phyloP scores from a whole-genome alignment of 768 basidiomycete genomes.

The Boletus patriciae region DNA sequence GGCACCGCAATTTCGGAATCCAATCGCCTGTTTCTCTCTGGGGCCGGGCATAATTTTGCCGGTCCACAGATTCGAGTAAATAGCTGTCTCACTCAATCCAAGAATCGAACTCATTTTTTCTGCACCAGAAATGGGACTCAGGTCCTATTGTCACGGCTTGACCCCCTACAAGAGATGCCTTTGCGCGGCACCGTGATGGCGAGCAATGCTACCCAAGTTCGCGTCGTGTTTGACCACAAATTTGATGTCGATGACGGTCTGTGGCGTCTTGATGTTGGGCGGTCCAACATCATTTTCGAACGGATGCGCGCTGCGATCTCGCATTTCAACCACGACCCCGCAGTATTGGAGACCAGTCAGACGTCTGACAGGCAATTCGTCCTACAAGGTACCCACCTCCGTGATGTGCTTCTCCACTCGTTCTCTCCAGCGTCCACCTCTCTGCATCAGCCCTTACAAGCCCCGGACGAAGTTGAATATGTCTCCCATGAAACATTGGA shows the following conservation, averaged over 20 bases:
- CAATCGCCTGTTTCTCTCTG: conserved; percentile 62
- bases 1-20: conserved; percentile 60
- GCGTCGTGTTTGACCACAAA: conserved; percentile 54
- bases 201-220: conserved; percentile 50
- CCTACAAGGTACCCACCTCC: conserved; percentile 67
- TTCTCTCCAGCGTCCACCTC: conserved; percentile 40
- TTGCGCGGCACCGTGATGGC: conserved; percentile 57
- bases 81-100: conserved; percentile 2
- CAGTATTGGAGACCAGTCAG: conserved; percentile 36
- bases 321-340: conserved; percentile 55
- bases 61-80: conserved; percentile 71
- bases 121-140: conserved; percentile 64
- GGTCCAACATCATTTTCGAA: conserved; percentile 61
- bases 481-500: conserved; percentile 40
- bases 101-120: background rate
- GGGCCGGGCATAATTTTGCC: conserved; percentile 65
- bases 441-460: conserved; percentile 36
- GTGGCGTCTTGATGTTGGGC: conserved; percentile 74
- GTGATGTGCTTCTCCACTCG: conserved; percentile 65
- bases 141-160: conserved; percentile 59
- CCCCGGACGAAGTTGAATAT: conserved; percentile 40
- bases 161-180: conserved; percentile 59
- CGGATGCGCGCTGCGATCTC: conserved; percentile 70
- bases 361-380: conserved; percentile 48
- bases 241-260: conserved; percentile 44